Percentiles rank a stretch among this genome's conserved stretches.
Conservation (phyloP, 2,329 filamentous ascomycete species). For the Xylaria multiplex region DNA sequence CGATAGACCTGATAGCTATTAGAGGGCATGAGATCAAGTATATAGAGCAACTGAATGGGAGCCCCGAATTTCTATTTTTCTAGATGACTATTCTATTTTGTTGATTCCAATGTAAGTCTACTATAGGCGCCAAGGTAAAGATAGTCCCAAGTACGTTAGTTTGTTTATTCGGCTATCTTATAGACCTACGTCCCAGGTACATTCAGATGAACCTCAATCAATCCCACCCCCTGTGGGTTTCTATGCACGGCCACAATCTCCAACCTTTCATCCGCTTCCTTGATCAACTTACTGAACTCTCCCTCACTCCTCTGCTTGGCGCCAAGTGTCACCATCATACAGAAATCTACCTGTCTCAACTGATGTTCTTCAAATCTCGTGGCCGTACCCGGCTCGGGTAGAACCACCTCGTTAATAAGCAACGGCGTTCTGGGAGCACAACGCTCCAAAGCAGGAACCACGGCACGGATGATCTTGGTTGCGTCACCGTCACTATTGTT, state of each 20-base stretch:
- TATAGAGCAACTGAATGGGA: too few relatives aligned
- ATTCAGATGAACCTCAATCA: constrained; percentile 20
- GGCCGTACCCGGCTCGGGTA: constrained; percentile 43
- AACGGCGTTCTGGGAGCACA: constrained; percentile 43
- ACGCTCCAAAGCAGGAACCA: constrained; percentile 35
- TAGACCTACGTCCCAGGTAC: constrained; percentile 1
- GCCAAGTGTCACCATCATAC: constrained; percentile 45
- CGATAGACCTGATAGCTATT: too few relatives aligned
- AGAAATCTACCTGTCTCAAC: constrained; percentile 48
- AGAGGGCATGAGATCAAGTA: too few relatives aligned
- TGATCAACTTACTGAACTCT: constrained; percentile 40
- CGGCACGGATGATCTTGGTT: constrained; percentile 24
- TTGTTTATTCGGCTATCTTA: too few relatives aligned
- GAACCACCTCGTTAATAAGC: constrained; percentile 49
- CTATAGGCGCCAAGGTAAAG: too few relatives aligned
- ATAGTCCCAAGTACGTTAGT: too few relatives aligned
- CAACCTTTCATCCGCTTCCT: constrained; percentile 41
- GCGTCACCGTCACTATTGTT: constrained; percentile 29
- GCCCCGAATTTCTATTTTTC: too few relatives aligned
- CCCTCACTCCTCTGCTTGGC: constrained; percentile 42
- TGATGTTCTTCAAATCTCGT: constrained; percentile 40
- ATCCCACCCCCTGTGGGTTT: constrained; percentile 26
- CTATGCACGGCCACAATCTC: constrained; percentile 26
- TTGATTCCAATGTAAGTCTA: too few relatives aligned
- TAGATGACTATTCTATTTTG: too few relatives aligned